Evolutionary conservation across 2,329 filamentous ascomycete species (phyloP).

Genomic region (Plenodomus biglobosus): DNA sequence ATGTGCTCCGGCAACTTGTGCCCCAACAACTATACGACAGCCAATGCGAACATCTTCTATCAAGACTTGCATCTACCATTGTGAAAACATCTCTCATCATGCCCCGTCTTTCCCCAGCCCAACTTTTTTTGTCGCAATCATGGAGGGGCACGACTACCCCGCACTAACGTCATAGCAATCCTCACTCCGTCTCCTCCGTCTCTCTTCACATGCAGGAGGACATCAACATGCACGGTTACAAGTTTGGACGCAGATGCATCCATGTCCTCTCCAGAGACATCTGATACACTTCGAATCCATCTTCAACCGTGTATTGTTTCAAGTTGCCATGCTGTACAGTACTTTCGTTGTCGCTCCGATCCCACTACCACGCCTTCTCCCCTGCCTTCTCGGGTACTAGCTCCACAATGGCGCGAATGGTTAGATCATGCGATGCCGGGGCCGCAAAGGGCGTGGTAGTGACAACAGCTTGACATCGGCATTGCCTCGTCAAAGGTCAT

Average conservation of each 20-base stretch:
- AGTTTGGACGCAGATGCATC: no score
- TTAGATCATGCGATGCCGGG: constrained; percentile 4
- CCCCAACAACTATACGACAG: no score
- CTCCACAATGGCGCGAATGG: constrained; percentile 12
- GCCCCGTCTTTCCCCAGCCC: neutral
- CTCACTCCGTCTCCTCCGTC: constrained; percentile 6
- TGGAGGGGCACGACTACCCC: constrained; percentile 30
- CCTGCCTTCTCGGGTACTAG: constrained; percentile 5
- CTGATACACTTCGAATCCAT: neutral
- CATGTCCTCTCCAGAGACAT: neutral
- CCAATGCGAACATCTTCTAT: no score
- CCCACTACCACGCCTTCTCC: neutral
- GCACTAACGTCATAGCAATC: constrained; percentile 14
- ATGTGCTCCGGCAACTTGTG: no score
- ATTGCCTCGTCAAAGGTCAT: no score
- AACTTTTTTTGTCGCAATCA: constrained; percentile 18
- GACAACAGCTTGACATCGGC: constrained; percentile 7
- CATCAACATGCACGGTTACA: no score
- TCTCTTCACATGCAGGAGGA: constrained; percentile 3
- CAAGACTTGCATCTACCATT: no score
- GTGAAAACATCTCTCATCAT: no score
- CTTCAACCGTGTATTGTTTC: neutral
- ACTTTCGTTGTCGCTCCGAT: neutral
- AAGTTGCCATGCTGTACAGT: neutral
- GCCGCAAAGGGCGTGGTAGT: constrained; percentile 16